These are phyloP conservation scores for Cornus controversa DNA, from an alignment of 148 eudicot species.

Conservation along the genomic window DNA sequence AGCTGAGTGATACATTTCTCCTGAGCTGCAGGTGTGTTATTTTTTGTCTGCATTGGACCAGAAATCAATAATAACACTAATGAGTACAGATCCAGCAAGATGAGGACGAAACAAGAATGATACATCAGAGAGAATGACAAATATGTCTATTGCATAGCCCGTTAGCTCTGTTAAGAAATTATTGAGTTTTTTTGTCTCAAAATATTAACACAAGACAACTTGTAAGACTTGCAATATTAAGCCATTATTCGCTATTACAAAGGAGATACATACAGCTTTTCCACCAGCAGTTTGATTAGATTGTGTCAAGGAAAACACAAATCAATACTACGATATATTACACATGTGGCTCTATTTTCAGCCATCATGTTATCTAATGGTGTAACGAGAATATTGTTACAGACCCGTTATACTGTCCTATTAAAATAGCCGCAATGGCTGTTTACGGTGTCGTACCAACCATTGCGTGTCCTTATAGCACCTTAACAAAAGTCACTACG, in stretches of 20 bases:
- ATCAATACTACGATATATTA: too few species aligned
- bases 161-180: background rate
- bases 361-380: too few species aligned
- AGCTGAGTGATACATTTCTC: conserved; percentile 76
- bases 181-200: background rate
- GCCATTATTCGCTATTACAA: background rate
- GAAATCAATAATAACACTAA: background rate
- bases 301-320: background rate
- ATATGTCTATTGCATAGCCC: background rate
- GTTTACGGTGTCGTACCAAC: too few species aligned
- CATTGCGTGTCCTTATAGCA: too few species aligned
- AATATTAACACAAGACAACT: background rate
- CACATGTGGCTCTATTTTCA: too few species aligned
- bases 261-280: background rate
- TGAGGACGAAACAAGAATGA: background rate
- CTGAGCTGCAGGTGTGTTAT: conserved; percentile 81
- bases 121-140: background rate
- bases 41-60: conserved; percentile 60
- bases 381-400: too few species aligned
- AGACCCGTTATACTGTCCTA: too few species aligned
- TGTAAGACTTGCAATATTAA: background rate
- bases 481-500: too few species aligned
- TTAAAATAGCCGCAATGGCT: too few species aligned
- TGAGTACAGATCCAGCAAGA: conserved; percentile 2
- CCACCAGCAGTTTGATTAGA: background rate